Base-by-base conservation (phyloP, 257 asterid genomes). In the Gentiana dahurica region DNA sequence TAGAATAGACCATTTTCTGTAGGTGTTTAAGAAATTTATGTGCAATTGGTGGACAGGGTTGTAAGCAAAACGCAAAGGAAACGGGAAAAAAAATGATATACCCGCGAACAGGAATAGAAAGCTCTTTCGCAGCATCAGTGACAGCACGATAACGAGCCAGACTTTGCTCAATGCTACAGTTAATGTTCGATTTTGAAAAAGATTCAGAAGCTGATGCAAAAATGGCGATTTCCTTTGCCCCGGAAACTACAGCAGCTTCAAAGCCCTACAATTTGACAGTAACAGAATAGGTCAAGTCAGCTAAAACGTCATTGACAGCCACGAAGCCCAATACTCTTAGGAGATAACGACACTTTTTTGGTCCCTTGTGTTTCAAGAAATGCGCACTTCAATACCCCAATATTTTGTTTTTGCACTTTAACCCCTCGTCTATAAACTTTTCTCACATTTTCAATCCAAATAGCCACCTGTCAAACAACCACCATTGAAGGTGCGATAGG, bases 151-250 rank as follows among this genome's bases (percentile, higher is more conserved):
- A 87, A 58, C 97, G 95, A 64, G 68, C 69, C 62, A 92, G 80
- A 71, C 99, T 88, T 71, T 88, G 94, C 75, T 92, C 94, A 49
- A 92, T 83, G 60, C 83, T 75, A 79, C 99, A 92, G 68, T 92
- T 92, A 33, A 88, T 88, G 73, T 92, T 92, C 5, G 94, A 78
- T 63, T 79, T 85, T 55, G 97, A 88, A 69, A 92, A 92, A 12
- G 97, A 83, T 79, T 92, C 99, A 0, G 99, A 92, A 73, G 99
- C 97, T 67, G 95, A 89, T 61, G 95, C 98, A 71, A 92, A 92
- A 53, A 88, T 78, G 12, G 93, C 95, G 24, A 87, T 79, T 80
- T 88, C 95, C 75, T 88, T 88, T 46, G 94, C 99, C 62, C 95
- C 97, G 44, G 97, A 94, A 54, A 90, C 93, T 77, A 83, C 58